phyloP scores from a whole-genome alignment of 257 asterid species.

The Ophiorrhiza pumila region DNA sequence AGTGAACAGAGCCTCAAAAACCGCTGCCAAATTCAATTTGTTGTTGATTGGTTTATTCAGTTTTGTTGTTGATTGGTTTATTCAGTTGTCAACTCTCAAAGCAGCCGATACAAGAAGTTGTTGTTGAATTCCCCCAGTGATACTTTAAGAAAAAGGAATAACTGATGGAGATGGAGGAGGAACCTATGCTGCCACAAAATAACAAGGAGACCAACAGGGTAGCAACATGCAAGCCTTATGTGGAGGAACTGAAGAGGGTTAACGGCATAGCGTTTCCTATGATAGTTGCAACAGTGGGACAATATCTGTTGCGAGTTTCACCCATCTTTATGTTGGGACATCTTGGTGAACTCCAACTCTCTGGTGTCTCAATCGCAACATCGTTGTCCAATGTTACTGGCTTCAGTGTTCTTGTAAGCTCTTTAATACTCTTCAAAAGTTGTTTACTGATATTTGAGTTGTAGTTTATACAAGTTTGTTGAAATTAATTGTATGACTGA shows the following conservation, averaged over 20 bases:
- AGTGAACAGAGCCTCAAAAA: no score
- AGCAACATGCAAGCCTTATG: conserved; percentile 16
- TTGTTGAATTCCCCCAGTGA: not conserved
- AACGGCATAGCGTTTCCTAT: conserved; percentile 55
- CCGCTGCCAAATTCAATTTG: no score
- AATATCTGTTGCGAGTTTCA: conserved; percentile 42
- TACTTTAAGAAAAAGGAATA: not conserved
- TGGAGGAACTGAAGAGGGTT: conserved; percentile 48
- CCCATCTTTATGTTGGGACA: conserved; percentile 66
- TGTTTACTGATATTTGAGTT: not conserved
- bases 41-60: no score
- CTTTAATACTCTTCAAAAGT: not conserved
- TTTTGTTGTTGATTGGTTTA: no score
- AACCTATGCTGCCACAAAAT: conserved; percentile 3
- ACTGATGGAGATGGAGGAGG: conserved; percentile 17
- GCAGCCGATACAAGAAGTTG: no score
- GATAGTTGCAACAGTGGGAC: conserved; percentile 51
- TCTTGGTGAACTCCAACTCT: conserved; percentile 46
- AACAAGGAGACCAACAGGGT: conserved; percentile 12
- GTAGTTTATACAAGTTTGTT: not conserved
- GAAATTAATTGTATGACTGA: not conserved
- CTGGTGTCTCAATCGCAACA: conserved; percentile 57
- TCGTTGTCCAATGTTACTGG: conserved; percentile 54
- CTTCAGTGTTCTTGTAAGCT: conserved; percentile 50
- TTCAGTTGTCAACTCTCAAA: no score